Base-by-base conservation (phyloP, 371 early-diverging fungal genomes). In the Smittium mucronatum region DNA sequence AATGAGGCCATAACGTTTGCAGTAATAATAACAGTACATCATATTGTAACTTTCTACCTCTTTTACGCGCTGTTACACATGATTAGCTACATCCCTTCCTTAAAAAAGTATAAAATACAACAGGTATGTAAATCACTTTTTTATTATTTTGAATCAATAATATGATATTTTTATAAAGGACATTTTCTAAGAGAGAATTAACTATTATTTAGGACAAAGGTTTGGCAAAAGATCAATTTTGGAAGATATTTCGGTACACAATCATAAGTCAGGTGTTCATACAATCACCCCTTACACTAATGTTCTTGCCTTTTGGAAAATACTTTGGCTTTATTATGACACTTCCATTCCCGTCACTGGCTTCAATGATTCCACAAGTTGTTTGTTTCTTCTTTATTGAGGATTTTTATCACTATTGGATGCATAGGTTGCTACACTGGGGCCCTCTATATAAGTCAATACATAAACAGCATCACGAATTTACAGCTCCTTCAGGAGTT, bases 391-490 rank as follows among this genome's bases (percentile, higher is more conserved):
- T 94, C 68, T 72, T 94, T 28, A 81, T 88, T n/a, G n/a, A n/a
- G n/a, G n/a, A n/a, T n/a, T n/a, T n/a, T n/a, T n/a, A n/a, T n/a
- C n/a, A n/a, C n/a, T n/a, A n/a, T n/a, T n/a, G n/a, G n/a, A n/a
- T n/a, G n/a, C n/a, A n/a, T n/a, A n/a, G n/a, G n/a, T n/a, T n/a
- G n/a, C n/a, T n/a, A n/a, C n/a, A n/a, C n/a, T n/a, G n/a, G n/a
- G n/a, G n/a, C n/a, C n/a, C n/a, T 71, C 78, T 94, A 71, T 95
- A 94, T 83, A 90, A 90, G 70, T 76, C 83, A 72, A 86, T 95
- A 66, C 96, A 95, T 85, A 95, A 95, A 80, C 77, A 88, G 26
- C 94, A 95, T 79, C 96, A 95, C 82, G 91, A n/a, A n/a, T n/a
- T n/a, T n/a, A n/a, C n/a, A n/a, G n/a, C n/a, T n/a, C n/a, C n/a